These are phyloP conservation scores for Backusella sp. DNA, from an alignment of 192 early-diverging fungal genomes.

Conservation along the genomic window DNA sequence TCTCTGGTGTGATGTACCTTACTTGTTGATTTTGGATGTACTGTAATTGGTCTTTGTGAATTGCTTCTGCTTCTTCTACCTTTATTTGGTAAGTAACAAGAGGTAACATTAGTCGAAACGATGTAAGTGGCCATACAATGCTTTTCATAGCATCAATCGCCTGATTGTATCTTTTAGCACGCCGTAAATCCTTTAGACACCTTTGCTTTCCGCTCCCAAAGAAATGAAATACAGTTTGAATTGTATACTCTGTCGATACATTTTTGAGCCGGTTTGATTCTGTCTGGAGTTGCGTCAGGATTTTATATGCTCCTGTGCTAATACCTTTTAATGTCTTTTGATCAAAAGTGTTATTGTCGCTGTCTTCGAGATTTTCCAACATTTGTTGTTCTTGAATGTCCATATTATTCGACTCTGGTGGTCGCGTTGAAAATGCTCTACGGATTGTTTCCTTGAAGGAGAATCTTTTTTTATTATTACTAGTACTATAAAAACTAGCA, in stretches of 20 bases:
- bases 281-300: constrained; percentile 1
- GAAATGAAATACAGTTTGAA: constrained; percentile 7
- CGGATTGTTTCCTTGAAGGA: background rate
- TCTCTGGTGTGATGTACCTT: background rate
- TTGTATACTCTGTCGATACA: constrained; percentile 2
- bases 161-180: constrained; percentile 14
- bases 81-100: background rate
- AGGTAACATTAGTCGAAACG: constrained; percentile 6
- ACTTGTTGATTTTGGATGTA: background rate
- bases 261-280: constrained; percentile 14
- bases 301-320: background rate
- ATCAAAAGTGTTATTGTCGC: background rate
- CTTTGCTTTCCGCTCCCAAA: constrained; percentile 1
- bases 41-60: background rate
- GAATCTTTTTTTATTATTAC: background rate
- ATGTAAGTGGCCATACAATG: background rate
- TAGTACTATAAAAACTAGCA: background rate
- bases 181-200: constrained; percentile 1
- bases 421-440: background rate
- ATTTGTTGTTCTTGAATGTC: background rate
- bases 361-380: background rate
- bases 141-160: constrained; percentile 9
- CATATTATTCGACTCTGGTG: background rate
- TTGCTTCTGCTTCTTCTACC: background rate
- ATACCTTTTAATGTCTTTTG: background rate